These are phyloP conservation scores for Orbilia brochopaga DNA, from an alignment of 2,329 filamentous ascomycete genomes.

Conservation along the genomic window DNA sequence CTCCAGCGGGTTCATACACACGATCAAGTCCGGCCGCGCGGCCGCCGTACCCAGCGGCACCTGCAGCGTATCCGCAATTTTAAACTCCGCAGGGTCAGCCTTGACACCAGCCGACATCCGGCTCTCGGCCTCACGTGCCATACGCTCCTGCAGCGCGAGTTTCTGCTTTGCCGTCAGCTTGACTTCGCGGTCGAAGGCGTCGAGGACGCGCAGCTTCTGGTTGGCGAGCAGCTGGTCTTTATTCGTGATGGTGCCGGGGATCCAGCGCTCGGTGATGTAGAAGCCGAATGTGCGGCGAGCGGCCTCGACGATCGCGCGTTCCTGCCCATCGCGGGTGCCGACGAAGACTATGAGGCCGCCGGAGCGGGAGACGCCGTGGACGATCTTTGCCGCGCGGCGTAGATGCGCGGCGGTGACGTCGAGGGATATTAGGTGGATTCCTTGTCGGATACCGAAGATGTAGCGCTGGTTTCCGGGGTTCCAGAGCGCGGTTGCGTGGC, in stretches of 20 bases:
- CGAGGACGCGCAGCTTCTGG: conserved; percentile 74
- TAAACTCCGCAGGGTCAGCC: conserved; percentile 62
- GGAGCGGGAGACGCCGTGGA: conserved; percentile 80
- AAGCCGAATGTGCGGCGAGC: conserved; percentile 78
- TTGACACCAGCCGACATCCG: conserved; percentile 60
- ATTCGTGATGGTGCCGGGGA: conserved; percentile 89
- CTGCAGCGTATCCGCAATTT: conserved; percentile 21
- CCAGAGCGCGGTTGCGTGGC: conserved; percentile 89
- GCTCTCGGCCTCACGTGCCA: conserved; percentile 62
- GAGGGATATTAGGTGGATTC: conserved; percentile 89
- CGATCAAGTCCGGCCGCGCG: conserved; percentile 84
- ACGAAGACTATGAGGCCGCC: conserved; percentile 90
- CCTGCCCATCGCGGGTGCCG: conserved; percentile 82
- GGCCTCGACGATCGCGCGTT: conserved; percentile 78
- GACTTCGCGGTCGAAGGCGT: conserved; percentile 72
- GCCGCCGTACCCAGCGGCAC: conserved; percentile 57
- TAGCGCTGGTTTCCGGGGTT: conserved; percentile 93
- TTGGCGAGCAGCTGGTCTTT: conserved; percentile 81
- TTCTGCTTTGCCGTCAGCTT: conserved; percentile 49
- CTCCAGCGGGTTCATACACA: conserved; percentile 90
- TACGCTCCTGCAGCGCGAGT: conserved; percentile 14
- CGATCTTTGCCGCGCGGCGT: conserved; percentile 88
- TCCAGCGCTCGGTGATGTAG: conserved; percentile 93
- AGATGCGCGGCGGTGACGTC: conserved; percentile 88
- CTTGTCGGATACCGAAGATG: conserved; percentile 87